These are phyloP conservation scores for Penicillium frequentans DNA, from an alignment of 2,329 filamentous ascomycete species.

Conservation along the genomic window DNA sequence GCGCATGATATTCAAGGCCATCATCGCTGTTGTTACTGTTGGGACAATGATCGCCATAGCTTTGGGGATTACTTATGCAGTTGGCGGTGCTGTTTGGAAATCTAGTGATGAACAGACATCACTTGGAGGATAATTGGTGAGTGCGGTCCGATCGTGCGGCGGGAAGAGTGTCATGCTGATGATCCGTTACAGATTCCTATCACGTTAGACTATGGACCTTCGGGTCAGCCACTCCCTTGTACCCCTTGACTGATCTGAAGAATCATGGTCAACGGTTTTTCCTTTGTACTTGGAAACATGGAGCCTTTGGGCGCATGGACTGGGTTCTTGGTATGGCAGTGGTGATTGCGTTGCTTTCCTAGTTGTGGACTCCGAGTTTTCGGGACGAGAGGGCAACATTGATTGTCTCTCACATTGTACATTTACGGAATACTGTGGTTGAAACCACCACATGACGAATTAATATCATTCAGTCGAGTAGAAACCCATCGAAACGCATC, in stretches of 20 bases:
- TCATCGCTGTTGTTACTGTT: conserved; percentile 43
- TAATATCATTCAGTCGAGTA: background rate
- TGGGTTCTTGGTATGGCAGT: background rate
- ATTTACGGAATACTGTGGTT: background rate
- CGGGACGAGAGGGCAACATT: too few relatives aligned
- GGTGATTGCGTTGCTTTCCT: background rate
- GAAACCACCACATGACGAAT: background rate
- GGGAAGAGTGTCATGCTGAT: background rate
- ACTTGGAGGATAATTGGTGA: conserved; percentile 18
- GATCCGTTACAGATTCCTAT: background rate
- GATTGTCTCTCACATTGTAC: background rate
- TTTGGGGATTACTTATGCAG: conserved; percentile 45
- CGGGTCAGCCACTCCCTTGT: background rate
- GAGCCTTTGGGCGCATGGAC: background rate
- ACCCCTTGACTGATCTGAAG: background rate
- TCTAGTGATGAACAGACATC: conserved; percentile 30
- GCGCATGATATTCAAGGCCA: conserved; percentile 38
- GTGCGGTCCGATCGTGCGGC: background rate
- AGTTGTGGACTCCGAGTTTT: background rate
- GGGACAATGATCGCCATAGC: conserved; percentile 48
- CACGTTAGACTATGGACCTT: background rate
- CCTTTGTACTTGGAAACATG: background rate
- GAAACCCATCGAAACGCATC: background rate
- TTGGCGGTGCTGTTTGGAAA: conserved; percentile 47
- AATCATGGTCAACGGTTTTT: background rate